Base-by-base conservation (phyloP, 163 green algal species). In the Chloromonas sp. region DNA sequence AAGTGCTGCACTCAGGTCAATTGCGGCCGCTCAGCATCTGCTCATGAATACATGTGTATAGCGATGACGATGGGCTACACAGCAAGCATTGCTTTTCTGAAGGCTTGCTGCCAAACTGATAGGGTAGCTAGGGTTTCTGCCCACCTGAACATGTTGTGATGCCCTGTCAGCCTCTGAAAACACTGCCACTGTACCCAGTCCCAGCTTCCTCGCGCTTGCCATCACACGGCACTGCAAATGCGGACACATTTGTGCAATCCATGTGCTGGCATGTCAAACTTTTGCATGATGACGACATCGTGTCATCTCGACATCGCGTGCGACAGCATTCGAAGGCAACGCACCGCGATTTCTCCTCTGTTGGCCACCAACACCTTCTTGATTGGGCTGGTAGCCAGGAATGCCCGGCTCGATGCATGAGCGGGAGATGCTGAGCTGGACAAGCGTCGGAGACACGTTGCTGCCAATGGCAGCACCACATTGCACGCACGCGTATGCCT, bases 121-220 rank as follows among this genome's bases (percentile, higher is more conserved):
- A 36, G 36, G 36, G 36, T 36, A 36, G 36, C 36, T 36, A 36
- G 36, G 36, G 36, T 36, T 36, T 15, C 3, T 74, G 60, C 66
- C 2, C 1, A 66, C 70, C 74, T 87, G 60, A 14, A 92, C 88
- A 70, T 94, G 92, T 70, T 70, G 61, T 3, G 89, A 82, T 3
- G 84, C 60, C 0, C 88, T 62, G 88, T 99, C 96, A 1, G 94
- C 95, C n/a, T 98, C 94, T 76, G 88, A 95, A 87, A 92, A 98
- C 1, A 99, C 93, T 5, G 96, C 95, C 36, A 98, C 94, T 2
- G 93, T 97, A 0, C 92, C 91, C n/a, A 99, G 94, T 70, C 95
- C 96, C 58, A 98, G 87, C 5, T 90, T 91, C 66, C 89, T 85
- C 0, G 95, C 94, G 0, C 93, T 98, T 0, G 88, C 85, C 60